Evolutionary conservation across 2,329 filamentous ascomycete genomes (phyloP).

Genomic region (Fusarium sp.): DNA sequence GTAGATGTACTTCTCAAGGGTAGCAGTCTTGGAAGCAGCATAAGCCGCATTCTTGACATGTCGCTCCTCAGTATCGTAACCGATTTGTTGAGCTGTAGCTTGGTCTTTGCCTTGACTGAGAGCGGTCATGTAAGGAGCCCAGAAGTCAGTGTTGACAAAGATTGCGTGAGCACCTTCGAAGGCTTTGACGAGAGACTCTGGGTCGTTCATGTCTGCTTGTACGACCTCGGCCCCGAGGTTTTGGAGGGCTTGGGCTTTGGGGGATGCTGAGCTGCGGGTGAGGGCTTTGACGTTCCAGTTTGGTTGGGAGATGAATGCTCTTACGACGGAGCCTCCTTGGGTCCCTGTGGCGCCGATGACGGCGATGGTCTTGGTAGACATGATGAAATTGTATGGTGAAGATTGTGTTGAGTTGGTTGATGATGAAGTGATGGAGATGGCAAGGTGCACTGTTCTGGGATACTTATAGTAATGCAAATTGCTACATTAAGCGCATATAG

Average conservation of each 20-base stretch:
- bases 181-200: conserved; percentile 48
- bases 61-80: conserved; percentile 56
- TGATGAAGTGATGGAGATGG: neutral
- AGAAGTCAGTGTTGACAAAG: conserved; percentile 64
- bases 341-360: conserved; percentile 58
- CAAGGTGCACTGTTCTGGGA: rapidly evolving
- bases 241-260: conserved; percentile 51
- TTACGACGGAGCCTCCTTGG: conserved; percentile 59
- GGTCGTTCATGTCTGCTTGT: conserved; percentile 54
- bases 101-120: conserved; percentile 49
- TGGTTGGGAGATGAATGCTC: conserved; percentile 50
- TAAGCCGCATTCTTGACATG: conserved; percentile 64
- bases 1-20: conserved; percentile 57
- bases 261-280: conserved; percentile 54
- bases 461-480: neutral
- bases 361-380: conserved; percentile 47
- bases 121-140: conserved; percentile 53
- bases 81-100: conserved; percentile 48
- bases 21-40: conserved; percentile 53
- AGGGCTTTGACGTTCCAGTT: conserved; percentile 56
- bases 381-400: neutral
- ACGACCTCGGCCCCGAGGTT: conserved; percentile 54
- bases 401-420: rapidly evolving
- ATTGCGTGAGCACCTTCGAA: conserved; percentile 57
- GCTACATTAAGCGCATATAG: too few relatives aligned